Base-by-base conservation (phyloP, 441 rosid species). In the Kokia cookei region DNA sequence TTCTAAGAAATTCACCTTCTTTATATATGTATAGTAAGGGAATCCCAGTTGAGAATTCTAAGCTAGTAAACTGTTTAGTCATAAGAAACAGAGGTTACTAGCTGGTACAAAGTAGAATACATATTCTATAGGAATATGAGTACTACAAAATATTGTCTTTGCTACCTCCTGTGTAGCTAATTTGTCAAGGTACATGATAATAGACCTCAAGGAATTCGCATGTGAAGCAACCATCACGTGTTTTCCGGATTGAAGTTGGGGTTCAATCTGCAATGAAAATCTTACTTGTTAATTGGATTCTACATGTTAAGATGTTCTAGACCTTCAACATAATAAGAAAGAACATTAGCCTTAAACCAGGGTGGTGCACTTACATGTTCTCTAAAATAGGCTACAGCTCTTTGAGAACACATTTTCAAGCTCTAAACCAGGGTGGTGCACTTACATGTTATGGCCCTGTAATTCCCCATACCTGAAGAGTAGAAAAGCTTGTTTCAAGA, bases 171-270 rank as follows among this genome's bases (percentile, higher is more conserved):
- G 92, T 73, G 97, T 86, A 68, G 98, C 90, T 85, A 95, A 82
- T 61, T 88, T 83, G 83, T 95, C 99, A 37, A 95, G 99, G 83
- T 90, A 92, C 99, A 95, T 95, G 63, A 95, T 95, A 78, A 95
- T 90, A 75, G 99, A 93, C 78, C 98, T 81, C 74, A 95, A 71
- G 0, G 98, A 91, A 81, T 95, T 93, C 76, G 96, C 98, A 62
- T 95, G 99, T 72, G 98, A 97, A 64, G 93, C 95, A 80, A 95
- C 86, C 97, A 95, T 82, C 37, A 88, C 86, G 65, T 93, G 86
- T 80, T 89, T 92, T 70, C 98, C 97, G 47, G 88, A 81, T 19
- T 73, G 81, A 80, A 96, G 98, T 81, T 88, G 89, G 26, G 97
- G 94, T 82, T 89, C 90, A 75, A 96, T 91, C 99, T 93, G 91